phyloP scores from a whole-genome alignment of 805 yeast genomes.

The Zygotorulaspora sp. region DNA sequence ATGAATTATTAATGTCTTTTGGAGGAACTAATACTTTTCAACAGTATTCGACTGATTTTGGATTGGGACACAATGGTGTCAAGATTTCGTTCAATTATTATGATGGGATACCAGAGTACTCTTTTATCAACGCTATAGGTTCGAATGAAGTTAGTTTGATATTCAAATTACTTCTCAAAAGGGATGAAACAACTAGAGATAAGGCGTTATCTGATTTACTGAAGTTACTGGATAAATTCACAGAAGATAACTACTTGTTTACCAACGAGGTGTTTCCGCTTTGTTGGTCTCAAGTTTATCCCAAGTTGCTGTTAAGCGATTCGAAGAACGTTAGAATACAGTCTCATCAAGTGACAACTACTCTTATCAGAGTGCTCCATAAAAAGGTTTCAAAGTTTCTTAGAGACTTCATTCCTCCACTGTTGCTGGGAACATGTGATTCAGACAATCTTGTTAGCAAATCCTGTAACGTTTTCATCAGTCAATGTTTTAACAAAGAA shows the following conservation, averaged over 20 bases:
- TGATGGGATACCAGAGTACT: slow-evolving; percentile 73
- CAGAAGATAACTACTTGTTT: slow-evolving; percentile 20
- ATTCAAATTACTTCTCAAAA: slow-evolving; percentile 73
- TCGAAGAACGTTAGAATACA: slow-evolving; percentile 58
- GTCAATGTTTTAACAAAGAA: slow-evolving; percentile 51
- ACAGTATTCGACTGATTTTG: slow-evolving; percentile 26
- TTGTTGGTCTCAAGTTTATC: slow-evolving; percentile 76
- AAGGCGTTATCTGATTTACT: slow-evolving; percentile 62
- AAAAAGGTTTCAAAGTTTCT: slow-evolving; percentile 61
- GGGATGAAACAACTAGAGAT: slow-evolving; percentile 81
- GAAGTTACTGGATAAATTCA: slow-evolving; percentile 27
- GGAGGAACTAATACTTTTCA: slow-evolving; percentile 29
- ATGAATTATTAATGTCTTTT: slow-evolving; percentile 26
- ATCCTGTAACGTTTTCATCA: slow-evolving; percentile 45
- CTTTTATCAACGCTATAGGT: slow-evolving; percentile 42
- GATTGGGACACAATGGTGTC: slow-evolving; percentile 41
- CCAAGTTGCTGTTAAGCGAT: slow-evolving; percentile 70
- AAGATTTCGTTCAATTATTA: slow-evolving; percentile 70
- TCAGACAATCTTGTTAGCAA: slow-evolving; percentile 56
- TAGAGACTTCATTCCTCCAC: slow-evolving; percentile 64
- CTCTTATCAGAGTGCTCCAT: slow-evolving; percentile 45
- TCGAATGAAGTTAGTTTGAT: slow-evolving; percentile 45
- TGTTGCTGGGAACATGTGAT: slow-evolving; percentile 72
- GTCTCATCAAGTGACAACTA: slow-evolving; percentile 63
- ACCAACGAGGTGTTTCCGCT: slow-evolving; percentile 53